phyloP scores from a whole-genome alignment of 1,284 basidiomycete species.

The Apiotrichum siamense region DNA sequence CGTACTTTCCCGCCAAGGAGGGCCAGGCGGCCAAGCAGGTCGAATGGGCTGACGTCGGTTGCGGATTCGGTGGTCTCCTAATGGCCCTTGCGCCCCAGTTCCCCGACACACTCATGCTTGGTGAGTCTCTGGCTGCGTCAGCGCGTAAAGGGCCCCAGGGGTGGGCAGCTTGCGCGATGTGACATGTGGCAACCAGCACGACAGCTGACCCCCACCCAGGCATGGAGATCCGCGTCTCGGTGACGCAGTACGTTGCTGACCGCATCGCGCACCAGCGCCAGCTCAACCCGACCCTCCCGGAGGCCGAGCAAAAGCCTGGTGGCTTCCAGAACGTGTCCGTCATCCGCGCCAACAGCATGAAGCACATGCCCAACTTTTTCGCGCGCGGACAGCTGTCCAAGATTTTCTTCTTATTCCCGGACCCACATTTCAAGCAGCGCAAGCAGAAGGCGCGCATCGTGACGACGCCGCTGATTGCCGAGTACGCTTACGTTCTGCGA shows the following conservation, averaged over 20 bases:
- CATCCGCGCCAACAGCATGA: slow-evolving; percentile 96
- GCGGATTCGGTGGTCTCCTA: slow-evolving; percentile 93
- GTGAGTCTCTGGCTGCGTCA: too few species aligned
- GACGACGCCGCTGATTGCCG: slow-evolving; percentile 82
- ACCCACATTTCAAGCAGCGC: slow-evolving; percentile 96
- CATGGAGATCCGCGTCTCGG: slow-evolving; percentile 94
- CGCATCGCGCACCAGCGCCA: slow-evolving; percentile 79
- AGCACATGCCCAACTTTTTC: slow-evolving; percentile 98
- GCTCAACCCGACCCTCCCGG: slow-evolving; percentile 50
- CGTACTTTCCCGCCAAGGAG: slow-evolving; percentile 50
- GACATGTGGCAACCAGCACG: not conserved
- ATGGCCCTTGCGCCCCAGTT: slow-evolving; percentile 85
- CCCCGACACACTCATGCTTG: slow-evolving; percentile 89
- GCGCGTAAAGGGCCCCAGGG: too few species aligned
- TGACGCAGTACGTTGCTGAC: slow-evolving; percentile 93
- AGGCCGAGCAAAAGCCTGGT: slow-evolving; percentile 41
- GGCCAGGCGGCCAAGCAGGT: slow-evolving; percentile 51
- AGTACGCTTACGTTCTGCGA: slow-evolving; percentile 86
- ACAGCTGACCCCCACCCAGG: slow-evolving; percentile 51
- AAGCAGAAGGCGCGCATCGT: slow-evolving; percentile 98
- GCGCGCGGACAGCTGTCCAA: slow-evolving; percentile 80
- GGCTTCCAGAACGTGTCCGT: slow-evolving; percentile 88
- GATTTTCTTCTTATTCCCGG: slow-evolving; percentile 97
- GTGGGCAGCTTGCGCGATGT: not conserved
- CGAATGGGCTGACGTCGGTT: slow-evolving; percentile 95